Evolutionary conservation across 1,284 basidiomycete genomes (phyloP), one percentile per base, ranked within the genome.

Genomic region (Schizopora paradoxa): DNA sequence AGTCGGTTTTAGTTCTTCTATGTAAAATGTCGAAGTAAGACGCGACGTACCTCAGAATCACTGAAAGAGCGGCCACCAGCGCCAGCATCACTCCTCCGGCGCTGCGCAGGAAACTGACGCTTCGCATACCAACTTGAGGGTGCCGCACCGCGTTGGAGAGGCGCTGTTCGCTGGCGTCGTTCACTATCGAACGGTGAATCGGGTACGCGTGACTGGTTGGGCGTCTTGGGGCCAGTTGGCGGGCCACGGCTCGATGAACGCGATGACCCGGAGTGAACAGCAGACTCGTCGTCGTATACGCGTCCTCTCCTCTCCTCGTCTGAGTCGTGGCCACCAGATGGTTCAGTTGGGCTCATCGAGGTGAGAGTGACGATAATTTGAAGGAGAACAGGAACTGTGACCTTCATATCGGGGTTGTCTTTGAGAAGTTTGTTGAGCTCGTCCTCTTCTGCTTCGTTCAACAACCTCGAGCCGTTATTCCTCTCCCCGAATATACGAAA

Each of bases 111-210:
- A 21, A 72, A 65, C 5, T 83, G 82, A 4, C 82, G 70, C 50
- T 77, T 81, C 14, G 73, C 44, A 11, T 42, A 57, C 83, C 85
- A 88, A 54, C 80, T 84, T 3, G 84, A 86, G 0, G 85, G 86
- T 0, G 82, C 77, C 14, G 57, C 64, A n/a, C n/a, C n/a, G 18
- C 42, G 32, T n/a, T 39, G 25, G 3, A 43, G 41, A 11, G 49
- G 49, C 13, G 45, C 65, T 66, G n/a, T 52, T 57, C 4, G 83
- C 62, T 1, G 82, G 82, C 0, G 76, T 76, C 6, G 79, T 70
- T 21, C 84, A 73, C 58, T 86, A 80, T 88, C 86, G 53, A 88
- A 84, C 4, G 77, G 76, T 0, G 82, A 79, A 16, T 66, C 61
- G 40, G 63, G 64, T 42, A 52, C 25, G 25, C 41, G 49, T 8